Evolutionary conservation across 805 yeast genomes (phyloP).

Genomic region (Pichia ethanolica): DNA sequence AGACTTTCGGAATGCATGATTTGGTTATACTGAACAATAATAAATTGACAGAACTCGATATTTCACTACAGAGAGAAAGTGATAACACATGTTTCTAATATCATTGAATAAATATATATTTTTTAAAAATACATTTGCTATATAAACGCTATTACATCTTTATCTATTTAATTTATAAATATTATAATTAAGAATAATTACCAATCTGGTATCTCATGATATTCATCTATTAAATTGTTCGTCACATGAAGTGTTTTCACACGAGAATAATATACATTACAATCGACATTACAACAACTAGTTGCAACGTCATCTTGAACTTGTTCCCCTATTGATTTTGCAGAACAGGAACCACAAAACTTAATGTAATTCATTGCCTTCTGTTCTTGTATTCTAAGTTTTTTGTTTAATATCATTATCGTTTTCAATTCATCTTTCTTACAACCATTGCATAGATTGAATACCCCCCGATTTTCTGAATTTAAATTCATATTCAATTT

Average conservation of each 20-base stretch:
- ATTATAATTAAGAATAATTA: constrained; percentile 3
- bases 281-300: constrained; percentile 55
- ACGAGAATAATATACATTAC: constrained; percentile 53
- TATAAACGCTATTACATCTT: no score
- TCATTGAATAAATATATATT: no score
- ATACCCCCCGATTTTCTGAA: no score
- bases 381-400: constrained; percentile 21
- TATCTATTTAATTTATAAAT: no score
- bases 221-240: constrained; percentile 2
- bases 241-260: constrained; percentile 33
- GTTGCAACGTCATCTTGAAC: constrained; percentile 19
- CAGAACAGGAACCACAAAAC: constrained; percentile 28
- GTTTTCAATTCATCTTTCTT: constrained; percentile 30
- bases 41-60: background rate
- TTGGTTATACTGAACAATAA: background rate
- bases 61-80: background rate
- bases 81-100: background rate
- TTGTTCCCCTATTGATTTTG: constrained; percentile 25
- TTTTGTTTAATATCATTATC: constrained; percentile 25
- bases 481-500: background rate
- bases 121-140: no score
- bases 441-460: constrained; percentile 30
- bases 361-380: constrained; percentile 21
- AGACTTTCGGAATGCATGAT: background rate
- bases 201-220: constrained; percentile 19